Conservation (phyloP, 139 green algal species). For the Coelastrella sp. region DNA sequence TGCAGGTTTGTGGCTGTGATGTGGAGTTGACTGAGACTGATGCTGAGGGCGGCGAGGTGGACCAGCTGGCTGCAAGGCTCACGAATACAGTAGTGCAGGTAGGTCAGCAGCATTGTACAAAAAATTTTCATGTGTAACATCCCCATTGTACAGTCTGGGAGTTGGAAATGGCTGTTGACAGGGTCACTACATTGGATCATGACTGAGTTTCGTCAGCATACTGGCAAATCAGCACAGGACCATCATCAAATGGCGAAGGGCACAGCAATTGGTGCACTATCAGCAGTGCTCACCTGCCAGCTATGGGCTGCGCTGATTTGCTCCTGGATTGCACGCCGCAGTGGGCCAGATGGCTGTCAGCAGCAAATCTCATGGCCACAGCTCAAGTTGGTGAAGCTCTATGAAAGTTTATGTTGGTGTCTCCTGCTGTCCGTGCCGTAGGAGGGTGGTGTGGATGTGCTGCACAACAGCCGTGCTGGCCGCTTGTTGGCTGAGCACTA, state of each 20-base stretch:
- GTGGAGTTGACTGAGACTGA: slow-evolving; percentile 62
- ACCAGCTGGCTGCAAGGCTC: slow-evolving; percentile 64
- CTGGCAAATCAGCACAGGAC: no score
- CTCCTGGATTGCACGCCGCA: no score
- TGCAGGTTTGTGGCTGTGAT: slow-evolving; percentile 61
- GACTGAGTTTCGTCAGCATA: no score
- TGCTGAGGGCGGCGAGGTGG: slow-evolving; percentile 75
- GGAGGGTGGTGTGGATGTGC: slow-evolving; percentile 64
- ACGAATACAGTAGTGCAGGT: background rate
- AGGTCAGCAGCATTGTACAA: background rate
- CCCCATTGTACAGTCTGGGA: background rate
- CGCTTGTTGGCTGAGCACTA: slow-evolving; percentile 61
- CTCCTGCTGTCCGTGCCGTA: slow-evolving; percentile 4
- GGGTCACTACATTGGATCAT: no score
- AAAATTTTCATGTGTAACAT: no score
- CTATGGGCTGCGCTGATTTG: no score
- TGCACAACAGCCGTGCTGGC: slow-evolving; percentile 50
- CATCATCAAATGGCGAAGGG: background rate
- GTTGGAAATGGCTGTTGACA: background rate
- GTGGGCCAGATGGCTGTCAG: no score
- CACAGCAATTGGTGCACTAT: background rate
- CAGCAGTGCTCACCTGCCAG: no score
- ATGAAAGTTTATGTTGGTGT: background rate
- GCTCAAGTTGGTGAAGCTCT: no score
- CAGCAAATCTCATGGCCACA: no score